Conservation (phyloP, 2,329 filamentous ascomycete species). For the Neoarthrinium moseri region DNA sequence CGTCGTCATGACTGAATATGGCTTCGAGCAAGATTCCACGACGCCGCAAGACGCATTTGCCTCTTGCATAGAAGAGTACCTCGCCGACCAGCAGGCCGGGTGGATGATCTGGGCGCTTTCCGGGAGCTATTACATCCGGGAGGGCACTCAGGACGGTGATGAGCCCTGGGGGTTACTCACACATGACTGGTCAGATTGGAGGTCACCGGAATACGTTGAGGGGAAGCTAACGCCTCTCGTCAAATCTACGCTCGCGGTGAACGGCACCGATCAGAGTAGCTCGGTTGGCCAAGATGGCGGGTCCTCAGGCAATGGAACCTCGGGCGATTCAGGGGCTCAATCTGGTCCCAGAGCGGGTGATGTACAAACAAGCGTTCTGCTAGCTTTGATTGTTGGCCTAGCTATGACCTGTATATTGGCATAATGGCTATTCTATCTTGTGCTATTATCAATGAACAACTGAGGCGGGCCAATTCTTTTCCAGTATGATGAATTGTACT, state of each 20-base stretch:
- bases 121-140: constrained; percentile 57
- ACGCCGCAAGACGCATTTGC: constrained; percentile 48
- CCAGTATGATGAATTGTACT: too few relatives aligned
- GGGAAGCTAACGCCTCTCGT: constrained; percentile 36
- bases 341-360: too few relatives aligned
- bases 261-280: constrained; percentile 1
- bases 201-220: constrained; percentile 38
- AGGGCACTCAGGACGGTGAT: constrained; percentile 50
- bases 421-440: too few relatives aligned
- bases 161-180: constrained; percentile 56
- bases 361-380: too few relatives aligned
- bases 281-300: not conserved
- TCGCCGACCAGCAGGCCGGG: constrained; percentile 46
- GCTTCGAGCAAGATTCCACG: constrained; percentile 45
- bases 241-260: constrained; percentile 19
- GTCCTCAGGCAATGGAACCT: not conserved
- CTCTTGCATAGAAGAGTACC: constrained; percentile 46
- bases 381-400: too few relatives aligned
- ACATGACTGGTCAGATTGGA: constrained; percentile 52
- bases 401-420: too few relatives aligned
- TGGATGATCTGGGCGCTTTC: constrained; percentile 59
- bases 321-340: not conserved
- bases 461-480: too few relatives aligned
- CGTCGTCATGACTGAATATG: constrained; percentile 52
- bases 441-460: too few relatives aligned